A percentile compares a stretch with the other conserved stretches of the same genome.
Evolutionary conservation across 1,284 basidiomycete genomes (phyloP).

Genomic region (Naganishia liquefaciens): DNA sequence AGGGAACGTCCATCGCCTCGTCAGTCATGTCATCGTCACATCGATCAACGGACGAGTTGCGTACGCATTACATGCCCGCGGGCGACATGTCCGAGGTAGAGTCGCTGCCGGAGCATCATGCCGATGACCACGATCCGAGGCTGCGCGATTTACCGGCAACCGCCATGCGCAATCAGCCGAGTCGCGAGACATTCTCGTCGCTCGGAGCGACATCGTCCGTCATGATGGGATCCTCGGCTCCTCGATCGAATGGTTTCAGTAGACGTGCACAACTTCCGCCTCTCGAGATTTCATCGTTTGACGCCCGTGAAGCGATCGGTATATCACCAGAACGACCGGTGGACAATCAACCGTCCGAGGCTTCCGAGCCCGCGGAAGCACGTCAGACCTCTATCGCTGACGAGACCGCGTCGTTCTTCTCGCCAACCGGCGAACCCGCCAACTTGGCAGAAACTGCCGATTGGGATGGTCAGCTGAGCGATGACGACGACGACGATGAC

Average conservation of each 20-base stretch:
- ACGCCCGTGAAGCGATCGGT: slow-evolving; percentile 29
- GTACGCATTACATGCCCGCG: slow-evolving; percentile 18
- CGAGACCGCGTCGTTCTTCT: slow-evolving; percentile 29
- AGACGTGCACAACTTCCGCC: slow-evolving; percentile 21
- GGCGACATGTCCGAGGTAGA: slow-evolving; percentile 27
- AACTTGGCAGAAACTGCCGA: slow-evolving; percentile 47
- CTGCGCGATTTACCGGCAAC: neutral
- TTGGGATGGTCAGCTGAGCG: slow-evolving; percentile 43
- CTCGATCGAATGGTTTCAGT: slow-evolving; percentile 7
- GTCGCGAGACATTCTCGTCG: slow-evolving; percentile 21
- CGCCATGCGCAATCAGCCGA: slow-evolving; percentile 7
- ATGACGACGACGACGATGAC: slow-evolving; percentile 33
- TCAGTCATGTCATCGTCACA: slow-evolving; percentile 17
- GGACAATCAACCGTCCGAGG: slow-evolving; percentile 9
- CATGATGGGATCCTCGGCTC: slow-evolving; percentile 5
- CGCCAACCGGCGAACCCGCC: slow-evolving; percentile 29
- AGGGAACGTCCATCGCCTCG: slow-evolving; percentile 21
- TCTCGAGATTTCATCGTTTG: slow-evolving; percentile 17
- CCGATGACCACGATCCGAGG: slow-evolving; percentile 1
- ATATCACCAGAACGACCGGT: slow-evolving; percentile 36
- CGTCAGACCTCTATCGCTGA: slow-evolving; percentile 6
- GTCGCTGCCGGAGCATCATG: slow-evolving; percentile 11
- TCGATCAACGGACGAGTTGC: slow-evolving; percentile 19
- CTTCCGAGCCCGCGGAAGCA: neutral
- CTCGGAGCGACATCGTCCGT: slow-evolving; percentile 10